Base-by-base conservation (phyloP, 176 grass and related monocot genomes). In the Elymus sibiricus region DNA sequence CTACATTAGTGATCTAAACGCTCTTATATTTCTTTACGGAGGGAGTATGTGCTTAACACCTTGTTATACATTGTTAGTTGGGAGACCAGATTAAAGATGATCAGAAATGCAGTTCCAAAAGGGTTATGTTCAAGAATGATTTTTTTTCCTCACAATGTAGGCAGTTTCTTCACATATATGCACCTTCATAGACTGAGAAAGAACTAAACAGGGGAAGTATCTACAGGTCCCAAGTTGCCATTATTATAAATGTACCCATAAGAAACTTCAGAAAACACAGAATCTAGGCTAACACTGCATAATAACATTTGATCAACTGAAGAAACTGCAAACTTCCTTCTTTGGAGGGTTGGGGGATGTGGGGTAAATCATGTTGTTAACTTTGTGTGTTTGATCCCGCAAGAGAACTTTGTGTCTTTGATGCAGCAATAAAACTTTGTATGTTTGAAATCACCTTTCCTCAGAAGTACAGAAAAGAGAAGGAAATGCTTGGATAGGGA, bases 241-340 rank as follows among this genome's bases (percentile, higher is more conserved):
- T 56, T 70, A 37, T 25, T 87, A 73, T 70, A 61, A 65, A 38
- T 79, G 34, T 51, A 80, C 65, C 55, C 11, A 7, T 27, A 34
- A 53, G 17, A 21, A 82, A 78, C 58, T 83, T 92, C 64, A 39
- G 11, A 47, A 66, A 76, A 53, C 53, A 64, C 63, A 44, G 56
- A 78, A 76, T 25, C 17, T 1, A 31, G 29, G 55, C 27, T 60
- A 84, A 12, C 21, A 79, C 53, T 37, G 40, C 31, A 21, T 70
- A 80, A 80, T 5, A 70, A 72, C 19, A 70, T 70, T 1, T 42
- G 69, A 71, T 71, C 67, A 70, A 6, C 6, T 39, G 49, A 53
- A 8, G 38, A 51, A 71, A 66, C 56, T 80, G 44, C 14, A 74
- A 72, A 5, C 37, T 55, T 86, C 73, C 35, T 70, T 12, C 21